A percentile compares a stretch with the other conserved stretches of the same genome.
These are phyloP conservation scores for Suhomyces canberraensis DNA, from an alignment of 805 yeast species.

Conservation along the genomic window DNA sequence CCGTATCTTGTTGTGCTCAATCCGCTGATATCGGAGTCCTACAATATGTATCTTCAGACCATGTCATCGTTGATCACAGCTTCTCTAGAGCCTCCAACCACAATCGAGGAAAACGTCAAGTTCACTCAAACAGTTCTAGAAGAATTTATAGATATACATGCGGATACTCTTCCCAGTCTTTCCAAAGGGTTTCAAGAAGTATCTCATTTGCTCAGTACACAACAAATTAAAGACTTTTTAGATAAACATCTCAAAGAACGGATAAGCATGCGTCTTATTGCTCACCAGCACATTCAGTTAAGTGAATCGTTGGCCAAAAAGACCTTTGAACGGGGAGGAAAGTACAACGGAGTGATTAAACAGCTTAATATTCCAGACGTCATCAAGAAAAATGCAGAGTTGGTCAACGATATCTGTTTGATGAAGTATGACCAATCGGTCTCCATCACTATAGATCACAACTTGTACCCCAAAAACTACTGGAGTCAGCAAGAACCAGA, in stretches of 20 bases:
- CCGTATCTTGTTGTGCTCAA: slow-evolving; percentile 85
- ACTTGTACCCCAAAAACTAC: slow-evolving; percentile 24
- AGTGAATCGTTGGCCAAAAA: slow-evolving; percentile 38
- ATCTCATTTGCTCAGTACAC: slow-evolving; percentile 40
- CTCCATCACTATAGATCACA: slow-evolving; percentile 51
- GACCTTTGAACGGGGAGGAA: slow-evolving; percentile 56
- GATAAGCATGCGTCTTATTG: slow-evolving; percentile 80
- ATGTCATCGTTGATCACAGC: slow-evolving; percentile 41
- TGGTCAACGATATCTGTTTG: slow-evolving; percentile 79
- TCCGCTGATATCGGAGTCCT: slow-evolving; percentile 79
- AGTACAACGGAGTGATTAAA: slow-evolving; percentile 55
- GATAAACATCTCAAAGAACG: slow-evolving; percentile 78
- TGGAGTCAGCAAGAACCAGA: slow-evolving; percentile 27
- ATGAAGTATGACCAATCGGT: slow-evolving; percentile 80
- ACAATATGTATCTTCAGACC: slow-evolving; percentile 69
- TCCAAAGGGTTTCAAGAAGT: slow-evolving; percentile 82
- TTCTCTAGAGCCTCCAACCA: slow-evolving; percentile 36
- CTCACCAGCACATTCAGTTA: slow-evolving; percentile 77
- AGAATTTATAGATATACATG: slow-evolving; percentile 67
- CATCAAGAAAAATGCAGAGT: slow-evolving; percentile 60
- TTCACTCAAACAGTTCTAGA: slow-evolving; percentile 51
- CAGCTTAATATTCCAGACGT: slow-evolving; percentile 61
- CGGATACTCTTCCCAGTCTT: slow-evolving; percentile 77
- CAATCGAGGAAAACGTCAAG: slow-evolving; percentile 49
- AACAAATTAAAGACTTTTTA: slow-evolving; percentile 58